Conservation (phyloP, 1,139 yeast species). For the Nakaseomyces kungkrabaensis region DNA sequence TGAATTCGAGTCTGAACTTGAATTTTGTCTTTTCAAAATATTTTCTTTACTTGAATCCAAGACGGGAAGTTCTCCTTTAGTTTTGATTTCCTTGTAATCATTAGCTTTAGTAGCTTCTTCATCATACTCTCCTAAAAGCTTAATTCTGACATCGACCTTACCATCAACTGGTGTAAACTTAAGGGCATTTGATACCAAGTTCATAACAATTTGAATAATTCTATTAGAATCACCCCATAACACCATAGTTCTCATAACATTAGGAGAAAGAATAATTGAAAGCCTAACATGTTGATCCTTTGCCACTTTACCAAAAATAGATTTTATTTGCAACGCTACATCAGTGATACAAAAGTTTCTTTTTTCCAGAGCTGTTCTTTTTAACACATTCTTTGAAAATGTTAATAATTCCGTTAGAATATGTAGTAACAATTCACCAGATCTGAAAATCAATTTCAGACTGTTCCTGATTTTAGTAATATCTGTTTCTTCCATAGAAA, state of each 20-base stretch:
- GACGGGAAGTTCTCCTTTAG: constrained; percentile 21
- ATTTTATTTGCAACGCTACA: constrained; percentile 72
- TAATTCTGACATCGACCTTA: constrained; percentile 56
- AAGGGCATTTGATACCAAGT: constrained; percentile 74
- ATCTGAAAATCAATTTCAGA: constrained; percentile 67
- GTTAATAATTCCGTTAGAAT: constrained; percentile 82
- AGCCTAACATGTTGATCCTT: constrained; percentile 63
- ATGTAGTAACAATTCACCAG: constrained; percentile 80
- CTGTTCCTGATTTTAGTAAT: constrained; percentile 53
- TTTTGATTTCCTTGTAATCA: constrained; percentile 32
- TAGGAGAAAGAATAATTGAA: constrained; percentile 49
- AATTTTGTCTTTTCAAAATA: not conserved
- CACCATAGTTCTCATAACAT: constrained; percentile 48
- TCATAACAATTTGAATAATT: constrained; percentile 79
- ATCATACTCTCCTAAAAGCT: constrained; percentile 65
- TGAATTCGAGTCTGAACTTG: not conserved
- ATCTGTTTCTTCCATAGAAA: constrained; percentile 79
- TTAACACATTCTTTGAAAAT: constrained; percentile 81
- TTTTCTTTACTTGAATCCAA: not conserved
- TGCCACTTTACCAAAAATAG: constrained; percentile 82
- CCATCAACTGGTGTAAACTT: constrained; percentile 89
- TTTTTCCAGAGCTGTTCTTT: constrained; percentile 73
- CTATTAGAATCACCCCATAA: constrained; percentile 80
- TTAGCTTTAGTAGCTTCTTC: constrained; percentile 32
- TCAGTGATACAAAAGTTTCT: constrained; percentile 65